Base-by-base conservation (phyloP, 2,329 filamentous ascomycete species). In the Aureobasidium sp. region DNA sequence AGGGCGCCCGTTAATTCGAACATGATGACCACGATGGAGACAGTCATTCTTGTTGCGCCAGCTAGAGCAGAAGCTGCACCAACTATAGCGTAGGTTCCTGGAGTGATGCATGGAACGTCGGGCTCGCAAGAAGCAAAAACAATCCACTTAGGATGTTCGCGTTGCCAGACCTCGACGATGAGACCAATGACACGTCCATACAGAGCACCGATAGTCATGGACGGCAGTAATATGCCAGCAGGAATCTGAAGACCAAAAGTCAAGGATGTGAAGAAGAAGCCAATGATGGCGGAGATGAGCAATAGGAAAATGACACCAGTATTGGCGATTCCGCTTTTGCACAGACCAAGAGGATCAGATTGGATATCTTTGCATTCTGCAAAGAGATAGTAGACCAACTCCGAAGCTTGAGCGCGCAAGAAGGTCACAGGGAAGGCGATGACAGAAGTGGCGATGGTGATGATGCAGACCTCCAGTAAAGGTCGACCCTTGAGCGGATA, bases 21-120 rank as follows among this genome's bases (percentile, higher is more conserved):
- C 89, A 97, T 97, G 77, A 99, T 99, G 69, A 97, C 94, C 5
- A 99, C 93, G 67, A 99, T 97, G 13, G 92, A 97, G 11, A 97
- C 91, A 0, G 94, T 99, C 86, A 99, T 95, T 67, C 93, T 86
- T 21, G 93, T 97, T 39, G 95, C 91, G 52, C 94, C 94, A 6
- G 90, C 90, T 1, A 99, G 84, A n/a, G 93, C 91, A 4, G 94
- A 92, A 0, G 94, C 93, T 0, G 94, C 94, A 37, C 94, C 94
- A 64, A 99, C 89, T 69, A 99, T 96, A 65, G 94, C 94, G 71
- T 99, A 99, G 1, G 93, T 95, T 15, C 93, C 94, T 0, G 94
- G 93, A 0, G 90, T 97, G 55, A 99, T 86, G 75, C 94, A 99
- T 8, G 87, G 85, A 44, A 89, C 79, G 73, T 96, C 93, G 3